Conservation (phyloP, 345 rosid species). For the Excoecaria cochinchinensis region DNA sequence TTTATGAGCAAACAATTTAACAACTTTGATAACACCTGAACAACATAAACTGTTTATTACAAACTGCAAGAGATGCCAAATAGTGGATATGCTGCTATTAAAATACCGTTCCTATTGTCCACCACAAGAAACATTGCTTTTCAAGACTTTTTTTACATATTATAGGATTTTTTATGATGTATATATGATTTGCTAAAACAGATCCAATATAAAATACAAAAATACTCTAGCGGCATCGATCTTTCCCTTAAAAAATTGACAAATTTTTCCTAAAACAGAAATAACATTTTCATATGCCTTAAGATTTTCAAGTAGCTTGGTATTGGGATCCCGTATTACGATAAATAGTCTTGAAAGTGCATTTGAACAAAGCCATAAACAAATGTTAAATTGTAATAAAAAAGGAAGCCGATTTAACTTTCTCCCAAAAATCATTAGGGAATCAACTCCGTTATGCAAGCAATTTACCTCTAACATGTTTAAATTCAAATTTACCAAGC, state of each 20-base stretch:
- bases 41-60: background rate
- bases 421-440: conserved; percentile 2
- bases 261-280: conserved; percentile 96
- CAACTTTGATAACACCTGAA: conserved; percentile 94
- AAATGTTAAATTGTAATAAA: conserved; percentile 23
- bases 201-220: conserved; percentile 5
- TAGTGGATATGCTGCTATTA: background rate
- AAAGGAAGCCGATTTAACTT: background rate
- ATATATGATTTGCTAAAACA: background rate
- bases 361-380: conserved; percentile 52
- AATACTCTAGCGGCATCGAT: conserved; percentile 87
- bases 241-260: conserved; percentile 84
- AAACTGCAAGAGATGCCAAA: background rate
- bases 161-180: background rate
- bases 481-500: conserved; percentile 82
- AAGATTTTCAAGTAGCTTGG: conserved; percentile 74
- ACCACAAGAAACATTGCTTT: background rate
- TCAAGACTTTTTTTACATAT: background rate
- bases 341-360: conserved; percentile 89
- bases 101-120: background rate
- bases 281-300: conserved; percentile 99
- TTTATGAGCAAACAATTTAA: conserved; percentile 90
- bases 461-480: conserved; percentile 87
- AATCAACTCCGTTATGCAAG: conserved; percentile 4
- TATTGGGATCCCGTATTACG: conserved; percentile 77